Evolutionary conservation across 352 stramenopile species (phyloP).

Genomic region (Globisporangium cystogenes): DNA sequence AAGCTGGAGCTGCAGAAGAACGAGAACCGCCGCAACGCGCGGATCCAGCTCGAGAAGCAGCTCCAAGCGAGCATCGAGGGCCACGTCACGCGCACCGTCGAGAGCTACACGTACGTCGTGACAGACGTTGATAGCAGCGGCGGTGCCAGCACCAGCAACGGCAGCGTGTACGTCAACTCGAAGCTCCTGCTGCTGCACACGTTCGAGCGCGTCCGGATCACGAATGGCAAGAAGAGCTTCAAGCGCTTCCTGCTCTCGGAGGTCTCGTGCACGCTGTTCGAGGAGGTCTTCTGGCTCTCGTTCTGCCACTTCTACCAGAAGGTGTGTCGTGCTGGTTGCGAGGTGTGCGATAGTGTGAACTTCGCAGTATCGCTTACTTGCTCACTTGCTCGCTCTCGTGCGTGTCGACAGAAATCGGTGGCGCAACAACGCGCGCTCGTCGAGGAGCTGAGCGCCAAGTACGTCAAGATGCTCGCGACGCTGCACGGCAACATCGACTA

Average conservation of each 20-base stretch:
- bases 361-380: no score
- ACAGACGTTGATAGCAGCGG: conserved; percentile 7
- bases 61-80: conserved; percentile 86
- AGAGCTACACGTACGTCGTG: conserved; percentile 47
- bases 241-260: conserved; percentile 80
- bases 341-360: no score
- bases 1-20: conserved; percentile 74
- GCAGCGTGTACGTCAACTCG: conserved; percentile 61
- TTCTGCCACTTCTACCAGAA: conserved; percentile 89
- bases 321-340: conserved; percentile 12
- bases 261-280: conserved; percentile 73
- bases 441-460: conserved; percentile 62
- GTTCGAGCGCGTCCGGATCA: conserved; percentile 74
- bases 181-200: conserved; percentile 82
- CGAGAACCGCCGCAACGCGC: conserved; percentile 65
- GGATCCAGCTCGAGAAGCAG: conserved; percentile 78
- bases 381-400: background rate
- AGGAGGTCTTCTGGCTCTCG: conserved; percentile 86
- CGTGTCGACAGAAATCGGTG: conserved; percentile 32
- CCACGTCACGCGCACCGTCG: conserved; percentile 83
- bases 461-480: conserved; percentile 73
- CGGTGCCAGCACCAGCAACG: conserved; percentile 11
- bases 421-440: conserved; percentile 62
- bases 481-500: conserved; percentile 78
- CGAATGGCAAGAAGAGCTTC: conserved; percentile 71